Conservation (phyloP, 257 asterid species). For the Fraxinus pennsylvanica region DNA sequence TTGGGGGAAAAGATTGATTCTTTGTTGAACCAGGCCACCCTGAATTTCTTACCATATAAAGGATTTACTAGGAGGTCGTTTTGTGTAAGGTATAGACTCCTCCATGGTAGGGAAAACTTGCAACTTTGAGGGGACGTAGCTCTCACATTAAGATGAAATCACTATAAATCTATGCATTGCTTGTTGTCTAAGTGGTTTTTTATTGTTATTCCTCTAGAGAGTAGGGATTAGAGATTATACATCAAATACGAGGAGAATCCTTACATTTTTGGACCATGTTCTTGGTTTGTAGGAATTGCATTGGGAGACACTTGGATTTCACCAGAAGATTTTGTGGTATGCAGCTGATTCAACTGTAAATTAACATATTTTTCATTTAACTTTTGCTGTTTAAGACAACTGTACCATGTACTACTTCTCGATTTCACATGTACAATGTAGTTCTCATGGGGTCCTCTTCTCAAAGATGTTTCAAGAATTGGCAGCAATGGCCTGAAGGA, state of each 20-base stretch:
- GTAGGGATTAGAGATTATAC: too few relatives aligned
- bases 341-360: neutral
- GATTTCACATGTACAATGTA: conserved; percentile 38
- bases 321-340: conserved; percentile 91
- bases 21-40: too few relatives aligned
- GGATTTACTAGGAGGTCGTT: too few relatives aligned
- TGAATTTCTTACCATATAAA: too few relatives aligned
- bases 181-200: too few relatives aligned
- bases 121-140: too few relatives aligned
- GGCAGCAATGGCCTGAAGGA: conserved; percentile 59
- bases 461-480: conserved; percentile 83
- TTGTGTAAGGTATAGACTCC: too few relatives aligned
- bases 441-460: conserved; percentile 96
- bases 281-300: conserved; percentile 57
- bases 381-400: conserved; percentile 24
- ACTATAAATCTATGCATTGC: too few relatives aligned
- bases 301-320: conserved; percentile 94
- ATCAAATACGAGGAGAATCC: too few relatives aligned
- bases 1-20: neutral
- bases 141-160: too few relatives aligned
- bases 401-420: conserved; percentile 3
- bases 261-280: neutral
- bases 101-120: too few relatives aligned
- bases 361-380: neutral
- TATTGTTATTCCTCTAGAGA: too few relatives aligned